Conservation (phyloP, 2,329 filamentous ascomycete species). For the Sporothrix phasma region DNA sequence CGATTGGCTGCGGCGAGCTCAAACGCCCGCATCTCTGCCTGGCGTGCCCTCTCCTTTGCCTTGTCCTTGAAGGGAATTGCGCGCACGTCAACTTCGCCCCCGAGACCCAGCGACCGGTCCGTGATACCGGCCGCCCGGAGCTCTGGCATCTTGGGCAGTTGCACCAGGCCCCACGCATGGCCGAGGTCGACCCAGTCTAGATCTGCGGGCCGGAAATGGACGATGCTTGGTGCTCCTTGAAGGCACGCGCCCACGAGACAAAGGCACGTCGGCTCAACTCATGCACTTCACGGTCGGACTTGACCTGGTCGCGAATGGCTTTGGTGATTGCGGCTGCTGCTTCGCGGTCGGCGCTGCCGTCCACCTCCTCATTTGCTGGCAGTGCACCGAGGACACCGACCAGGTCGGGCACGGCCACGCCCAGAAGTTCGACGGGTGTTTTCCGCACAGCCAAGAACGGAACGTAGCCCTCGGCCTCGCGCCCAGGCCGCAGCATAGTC, state of each 20-base stretch:
- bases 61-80: slow-evolving; percentile 63
- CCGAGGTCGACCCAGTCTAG: slow-evolving; percentile 79
- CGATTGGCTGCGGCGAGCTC: slow-evolving; percentile 37
- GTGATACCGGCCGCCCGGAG: slow-evolving; percentile 59
- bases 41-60: slow-evolving; percentile 54
- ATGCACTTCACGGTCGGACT: slow-evolving; percentile 56
- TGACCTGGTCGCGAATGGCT: slow-evolving; percentile 29
- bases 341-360: slow-evolving; percentile 21
- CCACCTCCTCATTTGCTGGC: slow-evolving; percentile 6
- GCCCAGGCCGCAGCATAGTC: slow-evolving; percentile 72
- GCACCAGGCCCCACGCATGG: slow-evolving; percentile 74
- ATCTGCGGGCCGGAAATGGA: slow-evolving; percentile 75
- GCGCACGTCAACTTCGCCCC: slow-evolving; percentile 56
- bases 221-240: slow-evolving; percentile 79
- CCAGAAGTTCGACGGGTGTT: slow-evolving; percentile 64
- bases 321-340: slow-evolving; percentile 41
- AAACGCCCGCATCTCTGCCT: slow-evolving; percentile 37
- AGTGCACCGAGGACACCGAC: slow-evolving; percentile 29
- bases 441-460: slow-evolving; percentile 78
- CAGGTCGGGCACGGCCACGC: slow-evolving; percentile 44
- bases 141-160: slow-evolving; percentile 90
- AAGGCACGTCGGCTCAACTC: slow-evolving; percentile 88
- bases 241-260: slow-evolving; percentile 85
- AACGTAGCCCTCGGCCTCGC: slow-evolving; percentile 75
- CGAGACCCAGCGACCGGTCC: slow-evolving; percentile 52